phyloP scores from a whole-genome alignment of 306 rosid species.

The Quercus suber region DNA sequence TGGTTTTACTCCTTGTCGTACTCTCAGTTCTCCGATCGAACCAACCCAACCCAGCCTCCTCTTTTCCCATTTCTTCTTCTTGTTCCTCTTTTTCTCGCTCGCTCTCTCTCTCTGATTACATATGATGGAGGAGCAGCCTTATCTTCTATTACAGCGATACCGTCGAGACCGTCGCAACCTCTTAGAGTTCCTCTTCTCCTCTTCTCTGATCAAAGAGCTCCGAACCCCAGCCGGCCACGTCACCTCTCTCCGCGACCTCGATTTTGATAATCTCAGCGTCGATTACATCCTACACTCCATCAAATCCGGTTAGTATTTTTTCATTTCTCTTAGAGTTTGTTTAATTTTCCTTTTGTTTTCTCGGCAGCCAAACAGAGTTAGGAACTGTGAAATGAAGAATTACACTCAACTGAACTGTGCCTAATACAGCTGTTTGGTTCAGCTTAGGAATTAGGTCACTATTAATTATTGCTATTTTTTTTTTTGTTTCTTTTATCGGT shows the following conservation, averaged over 20 bases:
- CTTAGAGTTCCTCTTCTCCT: constrained; percentile 37
- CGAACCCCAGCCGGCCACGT: constrained; percentile 31
- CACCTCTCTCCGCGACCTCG: constrained; percentile 23
- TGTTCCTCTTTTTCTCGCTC: neutral
- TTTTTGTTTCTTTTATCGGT: neutral
- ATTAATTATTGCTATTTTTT: no score
- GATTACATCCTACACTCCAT: constrained; percentile 47
- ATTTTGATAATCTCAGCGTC: constrained; percentile 44
- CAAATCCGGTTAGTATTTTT: constrained; percentile 33
- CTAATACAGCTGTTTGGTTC: neutral
- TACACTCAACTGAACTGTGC: no score
- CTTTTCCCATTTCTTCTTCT: neutral
- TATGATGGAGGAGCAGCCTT: constrained; percentile 22
- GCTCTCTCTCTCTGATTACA: neutral
- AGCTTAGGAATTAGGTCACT: neutral
- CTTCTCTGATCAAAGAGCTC: constrained; percentile 39
- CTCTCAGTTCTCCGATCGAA: neutral
- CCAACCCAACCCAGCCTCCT: neutral
- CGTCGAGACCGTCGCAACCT: constrained; percentile 55
- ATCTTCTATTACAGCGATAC: constrained; percentile 31
- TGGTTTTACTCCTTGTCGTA: neutral
- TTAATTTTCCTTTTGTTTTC: neutral
- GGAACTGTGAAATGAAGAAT: no score
- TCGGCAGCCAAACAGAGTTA: neutral
- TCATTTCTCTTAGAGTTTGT: neutral